Percentiles rank a stretch among this genome's conserved stretches.
Evolutionary conservation across 2,329 filamentous ascomycete genomes (phyloP).

Genomic region (Emergomyces orientalis): DNA sequence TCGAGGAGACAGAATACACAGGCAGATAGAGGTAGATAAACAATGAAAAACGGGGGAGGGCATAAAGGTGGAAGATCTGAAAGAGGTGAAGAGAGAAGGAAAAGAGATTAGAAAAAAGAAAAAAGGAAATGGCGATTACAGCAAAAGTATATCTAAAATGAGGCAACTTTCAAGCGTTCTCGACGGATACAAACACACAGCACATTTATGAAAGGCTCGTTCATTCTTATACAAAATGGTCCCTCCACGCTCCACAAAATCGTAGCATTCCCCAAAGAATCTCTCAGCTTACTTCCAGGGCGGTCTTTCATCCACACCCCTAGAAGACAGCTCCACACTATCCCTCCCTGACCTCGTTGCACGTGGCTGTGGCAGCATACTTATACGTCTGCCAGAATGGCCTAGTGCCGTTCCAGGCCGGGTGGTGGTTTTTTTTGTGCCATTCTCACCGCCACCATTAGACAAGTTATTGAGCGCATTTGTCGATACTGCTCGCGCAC

Average conservation of each 20-base stretch:
- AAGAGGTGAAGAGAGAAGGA: not conserved
- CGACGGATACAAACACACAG: not conserved
- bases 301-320: constrained; percentile 26
- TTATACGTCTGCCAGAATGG: constrained; percentile 32
- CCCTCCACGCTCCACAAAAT: not conserved
- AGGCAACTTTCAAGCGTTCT: not conserved
- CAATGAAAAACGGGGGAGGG: not conserved
- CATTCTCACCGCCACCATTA: not conserved
- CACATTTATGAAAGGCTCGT: not conserved
- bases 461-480: not conserved
- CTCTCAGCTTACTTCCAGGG: constrained; percentile 26
- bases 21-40: not conserved
- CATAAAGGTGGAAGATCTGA: not conserved
- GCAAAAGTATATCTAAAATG: not conserved
- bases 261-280: not conserved
- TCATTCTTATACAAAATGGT: not conserved
- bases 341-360: constrained; percentile 21
- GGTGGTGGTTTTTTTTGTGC: constrained; percentile 7
- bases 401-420: constrained; percentile 33
- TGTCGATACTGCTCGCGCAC: constrained; percentile 11
- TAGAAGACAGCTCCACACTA: constrained; percentile 19
- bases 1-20: not conserved
- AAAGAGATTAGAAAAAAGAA: not conserved
- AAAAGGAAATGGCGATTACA: too few species aligned
- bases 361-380: constrained; percentile 29